Evolutionary conservation across 208 protist genomes (phyloP), one percentile per base, ranked within the genome.

Genomic region (Acanthamoeba quina): DNA sequence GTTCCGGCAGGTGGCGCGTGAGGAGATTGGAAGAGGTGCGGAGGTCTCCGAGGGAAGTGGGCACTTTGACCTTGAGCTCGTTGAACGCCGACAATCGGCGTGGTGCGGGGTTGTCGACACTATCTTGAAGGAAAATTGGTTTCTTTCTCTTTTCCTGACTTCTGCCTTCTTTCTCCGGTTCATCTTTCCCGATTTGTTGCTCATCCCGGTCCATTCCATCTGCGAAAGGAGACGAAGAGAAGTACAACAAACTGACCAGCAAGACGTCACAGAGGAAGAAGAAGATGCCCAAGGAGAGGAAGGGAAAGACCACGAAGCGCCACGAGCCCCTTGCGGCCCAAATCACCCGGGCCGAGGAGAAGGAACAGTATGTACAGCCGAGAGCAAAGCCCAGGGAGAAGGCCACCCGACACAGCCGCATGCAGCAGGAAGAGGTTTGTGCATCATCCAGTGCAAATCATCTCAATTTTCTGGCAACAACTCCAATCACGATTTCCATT

Each of bases 231-330:
- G 37, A 41, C 37, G 37, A 72, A 41, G 64, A 72, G 31, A 24
- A 72, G 26, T 34, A 41, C 64, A 72, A 41, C 37, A 4, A 41
- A 41, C 37, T 41, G 37, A 41, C 37, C 1, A 41, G 37, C 37
- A 21, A 47, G 5, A 15, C 31, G 68, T 76, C 68, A 3, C 9
- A 76, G 1, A 13, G 37, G 1, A 56, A 56, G 9, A 49, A 82
- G 15, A 90, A 90, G 29, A 92, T 92, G 88, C 88, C 88, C 9
- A 92, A 92, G 64, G 88, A 92, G 66, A 78, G 47, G n/a, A 92
- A 92, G 60, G 58, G 54, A 31, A 92, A 92, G 66, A 41, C 44
- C 1, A 26, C 26, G 3, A 74, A 80, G 41, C 58, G 88, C 26
- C 88, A 92, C 76, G 64, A 92, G 88, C 88, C 88, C 24, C 64